These are phyloP conservation scores for Fusarium oxysporum DNA, from an alignment of 2,329 filamentous ascomycete genomes.

Conservation along the genomic window DNA sequence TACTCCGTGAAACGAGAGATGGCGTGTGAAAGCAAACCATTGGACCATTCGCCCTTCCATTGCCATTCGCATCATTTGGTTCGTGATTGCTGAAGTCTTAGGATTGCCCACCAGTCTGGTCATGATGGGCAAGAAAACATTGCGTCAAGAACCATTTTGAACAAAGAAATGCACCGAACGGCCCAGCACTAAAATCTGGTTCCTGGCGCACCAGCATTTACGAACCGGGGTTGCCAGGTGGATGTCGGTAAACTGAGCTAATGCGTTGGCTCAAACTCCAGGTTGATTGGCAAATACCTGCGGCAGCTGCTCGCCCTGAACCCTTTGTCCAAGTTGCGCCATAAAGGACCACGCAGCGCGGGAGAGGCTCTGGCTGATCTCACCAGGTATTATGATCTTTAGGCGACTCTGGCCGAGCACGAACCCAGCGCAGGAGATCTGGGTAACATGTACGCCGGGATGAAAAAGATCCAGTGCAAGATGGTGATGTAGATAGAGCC, in stretches of 20 bases:
- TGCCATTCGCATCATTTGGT: not conserved
- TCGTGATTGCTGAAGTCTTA: not conserved
- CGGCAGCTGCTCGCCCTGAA: slow-evolving; percentile 45
- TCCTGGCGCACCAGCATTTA: not conserved
- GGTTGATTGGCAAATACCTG: slow-evolving; percentile 38
- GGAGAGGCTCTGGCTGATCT: slow-evolving; percentile 47
- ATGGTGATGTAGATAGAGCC: slow-evolving; percentile 63
- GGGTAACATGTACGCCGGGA: slow-evolving; percentile 63
- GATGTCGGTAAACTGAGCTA: not conserved
- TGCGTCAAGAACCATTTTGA: not conserved
- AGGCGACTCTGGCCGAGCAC: slow-evolving; percentile 64
- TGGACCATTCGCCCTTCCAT: not conserved
- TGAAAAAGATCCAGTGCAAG: slow-evolving; percentile 67
- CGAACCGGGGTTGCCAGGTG: not conserved
- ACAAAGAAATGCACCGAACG: not conserved
- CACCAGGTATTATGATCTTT: slow-evolving; percentile 56
- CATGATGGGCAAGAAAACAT: not conserved
- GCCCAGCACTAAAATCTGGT: not conserved
- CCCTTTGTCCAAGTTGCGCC: slow-evolving; percentile 50
- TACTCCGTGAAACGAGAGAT: not conserved
- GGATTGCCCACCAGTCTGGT: not conserved
- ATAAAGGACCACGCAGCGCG: slow-evolving; percentile 55
- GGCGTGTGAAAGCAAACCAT: not conserved
- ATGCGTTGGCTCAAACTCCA: slow-evolving; percentile 21
- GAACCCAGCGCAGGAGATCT: slow-evolving; percentile 68